Evolutionary conservation across 192 early-diverging fungal genomes (phyloP), one percentile per base, ranked within the genome.

Genomic region (Helicostylum pulchrum): DNA sequence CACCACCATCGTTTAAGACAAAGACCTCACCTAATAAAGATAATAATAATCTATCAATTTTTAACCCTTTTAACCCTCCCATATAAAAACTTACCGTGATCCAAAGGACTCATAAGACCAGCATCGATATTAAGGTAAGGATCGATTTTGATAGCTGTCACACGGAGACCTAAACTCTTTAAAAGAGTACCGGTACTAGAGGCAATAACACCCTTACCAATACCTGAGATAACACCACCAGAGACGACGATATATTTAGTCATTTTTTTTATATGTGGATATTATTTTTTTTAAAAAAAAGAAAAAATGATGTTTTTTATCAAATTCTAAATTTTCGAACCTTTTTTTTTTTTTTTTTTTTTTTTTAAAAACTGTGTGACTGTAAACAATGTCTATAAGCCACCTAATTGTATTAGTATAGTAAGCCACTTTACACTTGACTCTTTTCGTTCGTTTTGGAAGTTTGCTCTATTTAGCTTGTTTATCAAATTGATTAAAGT

Each of bases 41-140:
- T 30, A 44, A 4, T 39, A 42, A 21, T 45, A 3, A 9, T 15
- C 3, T 48, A 6, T 14, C 17, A 36, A 4, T 44, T 44, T 17
- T 20, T 20, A 9, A 42, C 26, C n/a, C n/a, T n/a, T n/a, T n/a
- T n/a, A n/a, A n/a, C n/a, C n/a, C n/a, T n/a, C n/a, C 12, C 17
- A 44, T 58, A 10, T 58, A 58, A 23, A 39, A 43, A 90, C 14
- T 59, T 59, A 93, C 92, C 97, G 79, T 99, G 97, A 78, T 99
- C 97, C 61, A 99, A 80, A 21, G 97, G 97, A 65, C 85, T 93
- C 82, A 99, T 84, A 17, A 93, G 92, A 70, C 97, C 97, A 54
- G 97, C 97, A 72, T 99, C 97, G 69, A 99, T 97, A 85, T 98
- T 99, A 55, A 99, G 85, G 79, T 99, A 99, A 21, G 97, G 97